These are phyloP conservation scores for Cadophora malorum DNA, from an alignment of 2,329 filamentous ascomycete genomes.

Conservation along the genomic window DNA sequence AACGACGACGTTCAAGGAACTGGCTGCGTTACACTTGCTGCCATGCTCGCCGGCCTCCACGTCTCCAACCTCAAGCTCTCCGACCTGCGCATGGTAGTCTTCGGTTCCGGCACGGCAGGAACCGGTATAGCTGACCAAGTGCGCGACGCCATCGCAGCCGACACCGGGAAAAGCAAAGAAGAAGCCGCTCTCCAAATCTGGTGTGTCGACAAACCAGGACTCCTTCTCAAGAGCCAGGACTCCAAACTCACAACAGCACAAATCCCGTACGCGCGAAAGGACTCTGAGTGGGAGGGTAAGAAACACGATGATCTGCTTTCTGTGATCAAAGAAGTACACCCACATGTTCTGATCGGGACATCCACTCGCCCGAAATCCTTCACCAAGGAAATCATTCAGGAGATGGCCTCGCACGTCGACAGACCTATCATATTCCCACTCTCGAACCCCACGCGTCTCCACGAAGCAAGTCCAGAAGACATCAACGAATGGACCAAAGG, in stretches of 20 bases:
- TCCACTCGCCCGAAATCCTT: slow-evolving; percentile 81
- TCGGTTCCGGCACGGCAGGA: slow-evolving; percentile 82
- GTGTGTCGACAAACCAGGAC: slow-evolving; percentile 82
- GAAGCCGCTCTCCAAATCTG: slow-evolving; percentile 83
- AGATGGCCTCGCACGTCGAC: slow-evolving; percentile 76
- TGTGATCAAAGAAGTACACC: slow-evolving; percentile 73
- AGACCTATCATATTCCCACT: slow-evolving; percentile 82
- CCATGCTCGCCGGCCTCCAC: slow-evolving; percentile 77
- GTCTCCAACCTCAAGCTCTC: slow-evolving; percentile 69
- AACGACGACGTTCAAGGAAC: slow-evolving; percentile 93
- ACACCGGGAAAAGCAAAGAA: slow-evolving; percentile 69
- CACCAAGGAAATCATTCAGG: slow-evolving; percentile 72
- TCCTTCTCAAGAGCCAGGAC: slow-evolving; percentile 69
- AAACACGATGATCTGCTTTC: slow-evolving; percentile 65
- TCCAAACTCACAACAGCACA: slow-evolving; percentile 72
- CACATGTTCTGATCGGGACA: slow-evolving; percentile 83
- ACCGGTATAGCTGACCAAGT: slow-evolving; percentile 88
- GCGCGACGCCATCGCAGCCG: slow-evolving; percentile 75
- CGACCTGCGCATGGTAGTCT: slow-evolving; percentile 76
- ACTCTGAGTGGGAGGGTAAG: slow-evolving; percentile 66
- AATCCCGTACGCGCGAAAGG: slow-evolving; percentile 67
- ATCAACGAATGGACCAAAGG: slow-evolving; percentile 81
- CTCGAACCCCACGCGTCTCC: slow-evolving; percentile 83
- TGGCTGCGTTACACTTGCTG: slow-evolving; percentile 84
- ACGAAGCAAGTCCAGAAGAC: slow-evolving; percentile 81